Evolutionary conservation across 2,329 filamentous ascomycete species (phyloP).

Genomic region (Penicillium sp.): DNA sequence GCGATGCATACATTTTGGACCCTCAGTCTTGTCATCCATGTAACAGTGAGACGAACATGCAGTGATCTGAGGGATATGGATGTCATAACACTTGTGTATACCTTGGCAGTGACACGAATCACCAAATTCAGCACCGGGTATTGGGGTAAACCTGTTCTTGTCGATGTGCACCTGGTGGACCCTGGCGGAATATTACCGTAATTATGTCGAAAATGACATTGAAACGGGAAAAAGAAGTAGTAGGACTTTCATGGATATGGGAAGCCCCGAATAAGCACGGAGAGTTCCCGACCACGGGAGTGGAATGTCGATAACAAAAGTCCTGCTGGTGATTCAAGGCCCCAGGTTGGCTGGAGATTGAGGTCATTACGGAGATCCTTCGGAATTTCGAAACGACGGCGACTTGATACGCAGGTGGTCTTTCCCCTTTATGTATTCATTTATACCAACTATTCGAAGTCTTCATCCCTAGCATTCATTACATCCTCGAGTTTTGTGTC

Average conservation of each 20-base stretch:
- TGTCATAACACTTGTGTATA: background rate
- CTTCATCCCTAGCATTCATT: slow-evolving; percentile 40
- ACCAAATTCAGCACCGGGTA: background rate
- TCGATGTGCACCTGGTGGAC: background rate
- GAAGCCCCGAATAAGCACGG: background rate
- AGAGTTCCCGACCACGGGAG: background rate
- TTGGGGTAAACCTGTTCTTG: background rate
- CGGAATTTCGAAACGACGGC: too few species aligned
- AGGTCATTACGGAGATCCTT: too few species aligned
- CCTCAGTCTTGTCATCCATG: background rate
- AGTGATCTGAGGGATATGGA: background rate
- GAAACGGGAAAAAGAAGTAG: too few species aligned
- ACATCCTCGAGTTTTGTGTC: slow-evolving; percentile 50
- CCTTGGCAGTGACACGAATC: background rate
- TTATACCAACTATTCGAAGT: slow-evolving; percentile 24
- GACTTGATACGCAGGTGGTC: too few species aligned
- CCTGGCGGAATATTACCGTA: background rate
- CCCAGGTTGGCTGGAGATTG: background rate
- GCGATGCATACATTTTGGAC: background rate
- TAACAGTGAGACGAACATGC: background rate
- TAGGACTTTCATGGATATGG: too few species aligned
- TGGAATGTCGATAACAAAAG: background rate
- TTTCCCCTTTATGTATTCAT: background rate
- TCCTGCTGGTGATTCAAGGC: background rate
- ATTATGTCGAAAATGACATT: too few species aligned